Evolutionary conservation across 2,329 filamentous ascomycete species (phyloP).

Genomic region (Talaromyces verruculosus): DNA sequence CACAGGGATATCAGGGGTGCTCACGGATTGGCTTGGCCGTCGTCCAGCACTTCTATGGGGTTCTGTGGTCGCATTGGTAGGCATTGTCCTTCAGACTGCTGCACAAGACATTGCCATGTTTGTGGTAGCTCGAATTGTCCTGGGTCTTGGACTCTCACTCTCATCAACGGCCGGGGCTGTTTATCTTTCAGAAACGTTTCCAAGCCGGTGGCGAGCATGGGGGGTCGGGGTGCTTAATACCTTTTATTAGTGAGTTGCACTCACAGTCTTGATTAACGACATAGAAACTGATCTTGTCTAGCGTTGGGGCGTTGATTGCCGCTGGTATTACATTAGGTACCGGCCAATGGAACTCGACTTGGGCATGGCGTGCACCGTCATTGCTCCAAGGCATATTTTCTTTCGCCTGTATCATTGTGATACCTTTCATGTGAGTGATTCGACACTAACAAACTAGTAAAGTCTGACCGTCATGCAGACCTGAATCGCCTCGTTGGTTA

Average conservation of each 20-base stretch:
- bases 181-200: conserved; percentile 53
- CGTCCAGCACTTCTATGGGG: conserved; percentile 66
- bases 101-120: conserved; percentile 59
- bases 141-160: conserved; percentile 61
- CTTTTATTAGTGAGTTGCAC: conserved; percentile 31
- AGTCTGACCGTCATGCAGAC: conserved; percentile 23
- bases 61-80: conserved; percentile 68
- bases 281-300: not conserved
- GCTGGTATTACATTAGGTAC: conserved; percentile 51
- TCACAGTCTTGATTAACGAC: not conserved
- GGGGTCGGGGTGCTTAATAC: conserved; percentile 44
- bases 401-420: conserved; percentile 43
- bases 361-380: conserved; percentile 50
- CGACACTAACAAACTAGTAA: not conserved
- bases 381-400: conserved; percentile 45
- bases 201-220: conserved; percentile 48
- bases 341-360: conserved; percentile 44
- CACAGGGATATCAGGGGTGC: conserved; percentile 71
- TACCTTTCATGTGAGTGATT: conserved; percentile 40
- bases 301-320: conserved; percentile 46
- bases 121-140: conserved; percentile 70
- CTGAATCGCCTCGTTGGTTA: conserved; percentile 53
- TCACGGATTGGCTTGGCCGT: conserved; percentile 70
- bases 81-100: conserved; percentile 66
- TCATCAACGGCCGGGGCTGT: conserved; percentile 49